Evolutionary conservation across 441 rosid genomes (phyloP), one percentile per base, ranked within the genome.

Genomic region (Eutrema salsugineum): DNA sequence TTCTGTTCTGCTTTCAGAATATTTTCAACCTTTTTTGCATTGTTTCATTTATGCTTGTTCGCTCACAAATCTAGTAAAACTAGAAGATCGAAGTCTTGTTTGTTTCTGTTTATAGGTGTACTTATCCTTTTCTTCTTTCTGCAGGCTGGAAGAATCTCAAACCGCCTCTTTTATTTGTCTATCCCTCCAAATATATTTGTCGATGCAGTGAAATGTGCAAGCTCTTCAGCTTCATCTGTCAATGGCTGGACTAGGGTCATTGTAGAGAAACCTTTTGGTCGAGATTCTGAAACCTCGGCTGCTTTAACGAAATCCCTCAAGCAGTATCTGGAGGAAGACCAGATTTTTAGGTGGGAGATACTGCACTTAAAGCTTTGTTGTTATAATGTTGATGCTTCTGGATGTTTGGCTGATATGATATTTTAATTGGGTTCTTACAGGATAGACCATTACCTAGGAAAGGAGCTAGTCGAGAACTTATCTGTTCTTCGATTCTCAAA

Each of bases 401-500:
- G 58, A 39, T 49, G 12, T 14, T 30, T 16, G 48, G 54, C 79
- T 79, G 60, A 89, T 68, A 20, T 11, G 40, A 27, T 67, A 20
- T 16, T 5, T 30, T 3, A 4, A 16, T 63, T 46, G 63, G 42
- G 46, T 19, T 59, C 71, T 47, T 80, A 66, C 96, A 91, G 99
- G 88, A 94, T 94, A 58, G 97, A 94, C 78, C 99, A 94, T 83
- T 94, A 91, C 83, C 82, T 94, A 32, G 97, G 99, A 70, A 94
- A 94, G 86, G 99, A 94, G 82, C 91, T 91, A 24, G 99, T 94
- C 38, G 99, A 94, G 82, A 94, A 94, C 78, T 86, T 94, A 36
- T 94, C 99, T 0, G 93, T 94, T 73, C 97, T 94, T 27, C 92
- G 97, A 38, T 94, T 94, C 87, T 87, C 99, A 19, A 94, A 94